A percentile compares a stretch with the other conserved stretches of the same genome.
Conservation (phyloP, 257 asterid species). For the Salvia rosmarinus region DNA sequence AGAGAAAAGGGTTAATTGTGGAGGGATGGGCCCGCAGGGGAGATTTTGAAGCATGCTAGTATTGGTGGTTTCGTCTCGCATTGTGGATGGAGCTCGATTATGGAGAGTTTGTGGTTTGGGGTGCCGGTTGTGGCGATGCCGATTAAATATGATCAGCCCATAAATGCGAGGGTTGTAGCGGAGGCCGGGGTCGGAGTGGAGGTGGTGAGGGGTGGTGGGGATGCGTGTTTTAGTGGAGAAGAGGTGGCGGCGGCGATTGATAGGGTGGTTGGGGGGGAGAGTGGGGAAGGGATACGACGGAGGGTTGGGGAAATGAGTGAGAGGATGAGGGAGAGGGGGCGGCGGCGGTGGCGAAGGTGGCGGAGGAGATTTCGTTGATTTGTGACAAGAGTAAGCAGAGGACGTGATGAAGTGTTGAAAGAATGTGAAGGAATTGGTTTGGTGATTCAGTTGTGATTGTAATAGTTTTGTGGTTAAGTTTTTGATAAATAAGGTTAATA, state of each 20-base stretch:
- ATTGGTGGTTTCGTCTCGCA: conserved; percentile 43
- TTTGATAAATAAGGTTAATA: too few species aligned
- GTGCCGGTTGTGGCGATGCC: conserved; percentile 52
- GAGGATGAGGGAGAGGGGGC: conserved; percentile 36
- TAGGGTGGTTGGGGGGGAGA: conserved; percentile 35
- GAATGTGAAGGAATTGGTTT: too few species aligned
- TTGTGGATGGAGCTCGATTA: conserved; percentile 44
- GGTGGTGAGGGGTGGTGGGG: conserved; percentile 34
- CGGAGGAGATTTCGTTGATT: conserved; percentile 37
- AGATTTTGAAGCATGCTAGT: conserved; percentile 36
- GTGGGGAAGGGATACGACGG: conserved; percentile 32
- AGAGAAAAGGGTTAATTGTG: conserved; percentile 37
- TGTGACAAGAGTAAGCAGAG: conserved; percentile 15
- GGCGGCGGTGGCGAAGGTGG: conserved; percentile 30
- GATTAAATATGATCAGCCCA: conserved; percentile 38
- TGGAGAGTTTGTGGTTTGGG: conserved; percentile 32
- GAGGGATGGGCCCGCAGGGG: conserved; percentile 43
- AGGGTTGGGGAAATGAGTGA: conserved; percentile 36
- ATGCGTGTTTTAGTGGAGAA: conserved; percentile 32
- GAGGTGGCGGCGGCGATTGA: conserved; percentile 38
- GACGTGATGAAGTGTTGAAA: too few species aligned
- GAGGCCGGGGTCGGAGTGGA: conserved; percentile 40
- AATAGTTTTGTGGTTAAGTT: too few species aligned
- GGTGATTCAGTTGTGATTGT: too few species aligned
- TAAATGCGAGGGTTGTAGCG: conserved; percentile 36